Evolutionary conservation across 2,329 filamentous ascomycete species (phyloP).

Genomic region (Ambrosiella cleistominuta): DNA sequence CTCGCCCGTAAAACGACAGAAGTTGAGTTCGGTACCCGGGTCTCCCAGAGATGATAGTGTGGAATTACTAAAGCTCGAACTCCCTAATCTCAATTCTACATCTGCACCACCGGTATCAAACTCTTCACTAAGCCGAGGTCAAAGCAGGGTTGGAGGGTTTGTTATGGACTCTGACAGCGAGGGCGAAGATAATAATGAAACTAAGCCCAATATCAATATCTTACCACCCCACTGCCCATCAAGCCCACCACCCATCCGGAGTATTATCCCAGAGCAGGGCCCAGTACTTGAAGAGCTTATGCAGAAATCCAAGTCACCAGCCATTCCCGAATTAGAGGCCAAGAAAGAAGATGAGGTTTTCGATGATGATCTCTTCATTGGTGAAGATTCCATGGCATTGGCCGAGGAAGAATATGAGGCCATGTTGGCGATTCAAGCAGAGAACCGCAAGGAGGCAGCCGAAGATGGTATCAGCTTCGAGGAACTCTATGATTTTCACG

Average conservation of each 20-base stretch:
- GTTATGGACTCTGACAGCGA: slow-evolving; percentile 50
- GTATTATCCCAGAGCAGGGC: slow-evolving; percentile 18
- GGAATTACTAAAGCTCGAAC: not conserved
- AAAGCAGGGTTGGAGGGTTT: slow-evolving; percentile 25
- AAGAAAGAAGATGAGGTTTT: not conserved
- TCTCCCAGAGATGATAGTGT: slow-evolving; percentile 5
- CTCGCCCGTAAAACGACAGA: slow-evolving; percentile 25
- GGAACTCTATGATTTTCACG: slow-evolving; percentile 17
- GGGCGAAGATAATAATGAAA: slow-evolving; percentile 11
- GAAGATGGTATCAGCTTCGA: slow-evolving; percentile 27
- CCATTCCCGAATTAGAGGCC: not conserved
- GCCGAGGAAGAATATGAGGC: slow-evolving; percentile 49
- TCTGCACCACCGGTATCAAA: slow-evolving; percentile 12
- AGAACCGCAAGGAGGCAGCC: slow-evolving; percentile 46
- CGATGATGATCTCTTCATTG: slow-evolving; percentile 35
- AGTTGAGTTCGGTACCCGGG: slow-evolving; percentile 19
- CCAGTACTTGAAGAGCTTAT: slow-evolving; percentile 13
- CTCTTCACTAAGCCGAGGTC: slow-evolving; percentile 14
- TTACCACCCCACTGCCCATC: slow-evolving; percentile 13
- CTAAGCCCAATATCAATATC: no score
- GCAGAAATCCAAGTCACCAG: not conserved
- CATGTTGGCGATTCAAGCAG: slow-evolving; percentile 58
- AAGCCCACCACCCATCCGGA: slow-evolving; percentile 16
- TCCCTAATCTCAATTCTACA: slow-evolving; percentile 33
- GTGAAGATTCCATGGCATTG: slow-evolving; percentile 22